A percentile compares a stretch with the other conserved stretches of the same genome.
Conservation (phyloP, 2,329 filamentous ascomycete genomes). For the Clonostachys sp. region DNA sequence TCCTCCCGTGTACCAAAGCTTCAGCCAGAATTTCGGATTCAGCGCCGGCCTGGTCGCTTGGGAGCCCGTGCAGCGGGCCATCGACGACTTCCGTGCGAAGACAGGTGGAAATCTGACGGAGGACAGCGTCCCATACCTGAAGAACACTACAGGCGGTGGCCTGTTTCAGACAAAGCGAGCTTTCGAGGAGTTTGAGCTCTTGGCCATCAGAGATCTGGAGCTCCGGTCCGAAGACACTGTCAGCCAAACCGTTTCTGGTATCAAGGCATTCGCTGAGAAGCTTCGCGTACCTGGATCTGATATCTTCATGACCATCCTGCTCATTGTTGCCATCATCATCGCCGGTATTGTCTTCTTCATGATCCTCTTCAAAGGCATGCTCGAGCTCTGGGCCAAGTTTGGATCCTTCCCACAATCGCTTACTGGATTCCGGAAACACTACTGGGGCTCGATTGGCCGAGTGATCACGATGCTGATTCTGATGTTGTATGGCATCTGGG, state of each 20-base stretch:
- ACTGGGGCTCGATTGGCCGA: constrained; percentile 89
- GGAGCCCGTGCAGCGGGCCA: constrained; percentile 72
- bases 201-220: constrained; percentile 42
- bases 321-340: constrained; percentile 84
- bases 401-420: constrained; percentile 79
- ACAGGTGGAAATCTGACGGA: constrained; percentile 85
- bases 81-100: constrained; percentile 73
- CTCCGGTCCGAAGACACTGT: constrained; percentile 16
- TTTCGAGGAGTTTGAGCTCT: constrained; percentile 33
- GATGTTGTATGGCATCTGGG: constrained; percentile 91
- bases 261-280: constrained; percentile 79
- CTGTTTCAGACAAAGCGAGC: constrained; percentile 49
- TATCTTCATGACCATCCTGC: constrained; percentile 91
- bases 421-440: constrained; percentile 85
- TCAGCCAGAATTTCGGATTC: constrained; percentile 90
- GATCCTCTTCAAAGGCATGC: constrained; percentile 82
- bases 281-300: constrained; percentile 82
- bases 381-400: constrained; percentile 89
- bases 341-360: constrained; percentile 81
- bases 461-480: constrained; percentile 88
- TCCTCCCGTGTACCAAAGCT: constrained; percentile 82
- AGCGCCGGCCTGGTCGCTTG: constrained; percentile 81
- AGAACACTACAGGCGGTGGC: constrained; percentile 58
- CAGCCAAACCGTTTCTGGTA: constrained; percentile 60
- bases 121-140: constrained; percentile 71